Percentiles rank a stretch among this genome's conserved stretches.
These are phyloP conservation scores for Komagataella kurtzmanii DNA, from an alignment of 805 yeast genomes.

Conservation along the genomic window DNA sequence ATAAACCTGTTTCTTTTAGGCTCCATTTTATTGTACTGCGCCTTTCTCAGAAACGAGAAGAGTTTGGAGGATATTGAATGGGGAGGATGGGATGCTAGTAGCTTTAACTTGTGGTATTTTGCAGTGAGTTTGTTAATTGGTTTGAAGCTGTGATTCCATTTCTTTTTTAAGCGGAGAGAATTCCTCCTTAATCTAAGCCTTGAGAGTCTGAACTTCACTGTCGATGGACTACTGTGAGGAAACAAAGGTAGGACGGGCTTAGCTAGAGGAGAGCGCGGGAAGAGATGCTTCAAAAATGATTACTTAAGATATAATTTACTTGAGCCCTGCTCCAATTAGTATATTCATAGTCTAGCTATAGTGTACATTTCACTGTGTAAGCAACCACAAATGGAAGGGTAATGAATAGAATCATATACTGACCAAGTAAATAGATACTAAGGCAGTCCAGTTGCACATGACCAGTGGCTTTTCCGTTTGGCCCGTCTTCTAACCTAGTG, in stretches of 20 bases:
- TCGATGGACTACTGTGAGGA: not conserved
- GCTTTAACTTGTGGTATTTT: not conserved
- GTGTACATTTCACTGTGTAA: slow-evolving; percentile 19
- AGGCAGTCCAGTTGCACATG: slow-evolving; percentile 43
- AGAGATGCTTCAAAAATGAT: not conserved
- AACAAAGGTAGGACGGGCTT: not conserved
- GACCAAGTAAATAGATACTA: slow-evolving; percentile 34
- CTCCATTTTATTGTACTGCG: not conserved
- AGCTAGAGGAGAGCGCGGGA: too few species aligned
- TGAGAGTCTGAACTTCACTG: not conserved
- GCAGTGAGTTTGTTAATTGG: not conserved
- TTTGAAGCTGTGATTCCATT: not conserved
- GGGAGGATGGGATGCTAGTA: not conserved
- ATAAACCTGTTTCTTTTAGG: slow-evolving; percentile 24
- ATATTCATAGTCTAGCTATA: slow-evolving; percentile 1
- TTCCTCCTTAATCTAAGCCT: not conserved
- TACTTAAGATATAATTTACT: too few species aligned
- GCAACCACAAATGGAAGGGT: slow-evolving; percentile 39
- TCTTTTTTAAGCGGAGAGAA: not conserved
- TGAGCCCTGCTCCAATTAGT: not conserved
- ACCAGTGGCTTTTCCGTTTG: slow-evolving; percentile 12
- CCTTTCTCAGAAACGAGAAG: not conserved
- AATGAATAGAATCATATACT: slow-evolving; percentile 30
- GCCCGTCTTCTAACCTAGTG: slow-evolving; percentile 31
- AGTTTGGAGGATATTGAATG: not conserved